phyloP scores from a whole-genome alignment of 768 basidiomycete genomes.

The Hygrophorus pudorinus region DNA sequence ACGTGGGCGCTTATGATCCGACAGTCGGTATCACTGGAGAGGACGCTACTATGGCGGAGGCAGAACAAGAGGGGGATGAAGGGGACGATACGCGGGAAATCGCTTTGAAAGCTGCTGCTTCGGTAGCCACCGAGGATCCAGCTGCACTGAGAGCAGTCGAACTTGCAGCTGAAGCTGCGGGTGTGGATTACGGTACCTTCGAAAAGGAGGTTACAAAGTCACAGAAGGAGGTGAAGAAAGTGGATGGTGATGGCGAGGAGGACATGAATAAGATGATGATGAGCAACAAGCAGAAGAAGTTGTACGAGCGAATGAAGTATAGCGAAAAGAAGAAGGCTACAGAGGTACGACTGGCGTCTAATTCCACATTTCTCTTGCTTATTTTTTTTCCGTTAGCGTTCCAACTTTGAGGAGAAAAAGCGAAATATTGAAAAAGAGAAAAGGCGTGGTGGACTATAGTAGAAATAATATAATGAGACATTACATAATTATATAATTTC shows the following conservation, averaged over 20 bases:
- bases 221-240: constrained; percentile 28
- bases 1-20: constrained; percentile 68
- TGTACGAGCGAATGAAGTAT: constrained; percentile 91
- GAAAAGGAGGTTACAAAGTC: constrained; percentile 64
- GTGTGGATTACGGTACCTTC: constrained; percentile 71
- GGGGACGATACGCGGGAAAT: constrained; percentile 21
- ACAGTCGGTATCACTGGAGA: constrained; percentile 27
- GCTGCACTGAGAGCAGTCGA: constrained; percentile 78
- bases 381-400: constrained; percentile 33
- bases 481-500: too few relatives aligned
- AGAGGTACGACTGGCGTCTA: constrained; percentile 50
- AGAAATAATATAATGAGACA: too few relatives aligned
- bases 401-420: constrained; percentile 49
- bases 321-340: constrained; percentile 64
- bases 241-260: constrained; percentile 40
- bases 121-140: constrained; percentile 38
- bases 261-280: constrained; percentile 98
- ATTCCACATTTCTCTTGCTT: constrained; percentile 7
- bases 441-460: too few relatives aligned
- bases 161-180: constrained; percentile 83
- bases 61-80: constrained; percentile 22
- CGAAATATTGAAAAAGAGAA: constrained; percentile 42
- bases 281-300: constrained; percentile 88
- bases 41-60: constrained; percentile 21
- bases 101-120: constrained; percentile 23